Percentiles rank a stretch among this genome's conserved stretches.
Evolutionary conservation across 805 yeast genomes (phyloP).

Genomic region (Candida succiphila): DNA sequence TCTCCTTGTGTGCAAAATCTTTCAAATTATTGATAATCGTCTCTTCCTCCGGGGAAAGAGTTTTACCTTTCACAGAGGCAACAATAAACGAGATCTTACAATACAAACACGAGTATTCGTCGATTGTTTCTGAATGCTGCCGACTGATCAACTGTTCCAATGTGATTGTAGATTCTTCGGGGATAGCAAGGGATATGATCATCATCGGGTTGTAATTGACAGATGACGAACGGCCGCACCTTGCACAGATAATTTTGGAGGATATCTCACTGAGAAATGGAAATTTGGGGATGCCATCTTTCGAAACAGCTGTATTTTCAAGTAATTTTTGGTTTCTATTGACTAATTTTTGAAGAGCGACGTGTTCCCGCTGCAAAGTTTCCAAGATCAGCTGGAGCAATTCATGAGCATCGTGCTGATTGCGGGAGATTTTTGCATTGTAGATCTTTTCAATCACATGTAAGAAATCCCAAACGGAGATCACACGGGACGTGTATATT

Average conservation of each 20-base stretch:
- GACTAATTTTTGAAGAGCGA: slow-evolving; percentile 26
- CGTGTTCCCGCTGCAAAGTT: slow-evolving; percentile 60
- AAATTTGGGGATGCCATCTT: slow-evolving; percentile 25
- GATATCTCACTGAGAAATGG: slow-evolving; percentile 66
- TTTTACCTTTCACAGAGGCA: slow-evolving; percentile 19
- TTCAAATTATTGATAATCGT: slow-evolving; percentile 25
- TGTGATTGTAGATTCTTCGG: slow-evolving; percentile 30
- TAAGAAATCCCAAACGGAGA: slow-evolving; percentile 74
- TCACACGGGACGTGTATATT: slow-evolving; percentile 36
- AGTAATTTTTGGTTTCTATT: slow-evolving; percentile 9
- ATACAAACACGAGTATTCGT: slow-evolving; percentile 69
- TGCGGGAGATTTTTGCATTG: slow-evolving; percentile 62
- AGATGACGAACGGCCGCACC: slow-evolving; percentile 54
- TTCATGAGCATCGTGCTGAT: slow-evolving; percentile 95
- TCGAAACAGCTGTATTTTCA: neutral
- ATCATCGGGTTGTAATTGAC: slow-evolving; percentile 51
- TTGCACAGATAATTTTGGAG: slow-evolving; percentile 60
- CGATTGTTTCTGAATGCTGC: slow-evolving; percentile 57
- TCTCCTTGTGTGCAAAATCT: slow-evolving; percentile 24
- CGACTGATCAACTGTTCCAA: slow-evolving; percentile 46
- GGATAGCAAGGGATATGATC: slow-evolving; percentile 69
- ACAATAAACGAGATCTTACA: slow-evolving; percentile 49
- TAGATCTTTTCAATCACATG: slow-evolving; percentile 64
- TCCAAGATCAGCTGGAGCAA: slow-evolving; percentile 74
- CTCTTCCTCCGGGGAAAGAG: slow-evolving; percentile 18